These are phyloP conservation scores for Hypoxylon subgilvum DNA, from an alignment of 495 filamentous ascomycete species.

Conservation along the genomic window DNA sequence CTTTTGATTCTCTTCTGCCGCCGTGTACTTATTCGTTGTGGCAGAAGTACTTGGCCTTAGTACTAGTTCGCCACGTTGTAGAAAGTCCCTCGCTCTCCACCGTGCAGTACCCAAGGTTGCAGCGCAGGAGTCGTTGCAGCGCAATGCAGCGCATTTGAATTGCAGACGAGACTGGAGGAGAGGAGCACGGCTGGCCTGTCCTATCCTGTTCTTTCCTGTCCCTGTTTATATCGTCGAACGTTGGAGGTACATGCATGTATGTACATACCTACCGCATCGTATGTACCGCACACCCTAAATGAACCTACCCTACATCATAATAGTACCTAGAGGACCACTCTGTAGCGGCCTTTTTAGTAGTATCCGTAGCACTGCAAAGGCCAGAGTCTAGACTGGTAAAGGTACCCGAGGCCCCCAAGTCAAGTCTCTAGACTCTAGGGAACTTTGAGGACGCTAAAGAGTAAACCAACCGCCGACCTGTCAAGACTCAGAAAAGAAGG, in stretches of 20 bases:
- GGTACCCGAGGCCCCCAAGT: too few relatives aligned
- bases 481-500: too few relatives aligned
- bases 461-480: slow-evolving; percentile 18
- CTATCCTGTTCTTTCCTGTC: not conserved
- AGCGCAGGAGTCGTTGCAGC: slow-evolving; percentile 21
- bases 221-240: not conserved
- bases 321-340: too few relatives aligned
- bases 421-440: too few relatives aligned
- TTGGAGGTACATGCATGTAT: too few relatives aligned
- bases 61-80: slow-evolving; percentile 22
- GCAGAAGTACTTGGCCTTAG: slow-evolving; percentile 23
- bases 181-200: slow-evolving; percentile 18
- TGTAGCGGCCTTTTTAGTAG: too few relatives aligned
- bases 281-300: too few relatives aligned
- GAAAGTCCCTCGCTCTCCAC: slow-evolving; percentile 24
- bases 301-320: too few relatives aligned
- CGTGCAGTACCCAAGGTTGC: slow-evolving; percentile 18
- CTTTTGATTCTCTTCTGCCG: slow-evolving; percentile 10
- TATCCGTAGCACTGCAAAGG: too few relatives aligned
- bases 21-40: slow-evolving; percentile 21
- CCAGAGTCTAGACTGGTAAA: too few relatives aligned
- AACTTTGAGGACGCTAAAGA: slow-evolving; percentile 17
- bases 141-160: slow-evolving; percentile 2
- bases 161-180: slow-evolving; percentile 7
- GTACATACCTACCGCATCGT: too few relatives aligned